A percentile compares a stretch with the other conserved stretches of the same genome.
Conservation (phyloP, 1,284 basidiomycete species). For the Pseudozyma hubeiensis region DNA sequence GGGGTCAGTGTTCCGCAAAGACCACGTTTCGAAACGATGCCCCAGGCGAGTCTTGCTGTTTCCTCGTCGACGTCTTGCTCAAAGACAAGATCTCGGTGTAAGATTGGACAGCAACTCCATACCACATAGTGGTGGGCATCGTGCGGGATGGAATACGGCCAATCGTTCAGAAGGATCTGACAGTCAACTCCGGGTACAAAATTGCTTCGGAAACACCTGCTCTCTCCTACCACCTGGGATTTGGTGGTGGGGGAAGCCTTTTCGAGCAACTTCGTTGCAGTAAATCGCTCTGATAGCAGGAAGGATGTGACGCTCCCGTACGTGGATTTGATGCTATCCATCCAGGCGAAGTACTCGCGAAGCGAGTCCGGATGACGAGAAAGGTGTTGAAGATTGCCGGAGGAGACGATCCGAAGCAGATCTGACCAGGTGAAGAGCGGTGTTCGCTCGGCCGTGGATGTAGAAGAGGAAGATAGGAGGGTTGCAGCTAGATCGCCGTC, state of each 20-base stretch:
- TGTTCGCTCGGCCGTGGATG: not conserved
- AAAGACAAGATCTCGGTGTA: conserved; percentile 15
- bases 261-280: conserved; percentile 12
- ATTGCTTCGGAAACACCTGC: conserved; percentile 11
- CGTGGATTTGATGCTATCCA: conserved; percentile 22
- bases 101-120: conserved; percentile 24
- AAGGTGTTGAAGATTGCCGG: conserved; percentile 14
- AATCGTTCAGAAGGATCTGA: conserved; percentile 33
- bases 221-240: not conserved
- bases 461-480: conserved; percentile 1
- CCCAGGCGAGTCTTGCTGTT: conserved; percentile 2
- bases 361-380: conserved; percentile 30
- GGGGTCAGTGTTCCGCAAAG: conserved; percentile 26
- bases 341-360: conserved; percentile 43
- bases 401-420: conserved; percentile 11
- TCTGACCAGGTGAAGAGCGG: conserved; percentile 31
- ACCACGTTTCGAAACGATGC: conserved; percentile 16
- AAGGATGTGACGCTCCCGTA: conserved; percentile 24
- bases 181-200: conserved; percentile 15
- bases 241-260: not conserved
- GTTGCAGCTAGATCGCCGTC: conserved; percentile 26
- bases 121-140: conserved; percentile 23
- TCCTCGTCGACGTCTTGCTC: not conserved
- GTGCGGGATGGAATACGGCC: conserved; percentile 28
- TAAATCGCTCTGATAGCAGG: conserved; percentile 20